Base-by-base conservation (phyloP, 306 rosid genomes). In the Begonia fuchsioides region DNA sequence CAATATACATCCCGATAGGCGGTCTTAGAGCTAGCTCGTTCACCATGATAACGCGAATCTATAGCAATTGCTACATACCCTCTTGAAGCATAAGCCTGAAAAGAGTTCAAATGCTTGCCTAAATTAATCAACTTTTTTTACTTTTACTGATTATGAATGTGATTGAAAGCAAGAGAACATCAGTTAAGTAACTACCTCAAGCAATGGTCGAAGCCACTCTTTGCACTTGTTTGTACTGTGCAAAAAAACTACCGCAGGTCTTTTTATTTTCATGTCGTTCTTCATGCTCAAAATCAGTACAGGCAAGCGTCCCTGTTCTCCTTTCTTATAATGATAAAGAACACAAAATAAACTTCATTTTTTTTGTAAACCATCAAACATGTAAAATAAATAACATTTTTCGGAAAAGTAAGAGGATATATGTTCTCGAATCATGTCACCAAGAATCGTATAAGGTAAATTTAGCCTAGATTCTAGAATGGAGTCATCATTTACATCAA, bases 1-100 rank as follows among this genome's bases (percentile, higher is more conserved):
- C 10, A 13, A 54, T 80, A 13, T 40, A 87, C 94, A 53, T 81
- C 92, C 9, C 14, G 63, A 57, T 90, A 81, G 32, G 87, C 71
- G 47, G 76, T 71, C 32, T 54, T 17, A 64, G 52, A 58, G 47
- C 44, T 74, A 59, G 98, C 95, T 58, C 95, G 93, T 81, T 90
- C 92, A 49, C 98, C 98, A 18, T 90, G 98, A 77, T 78, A 80
- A 19, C 95, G 92, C 51, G 98, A 81, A 77, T 90, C 95, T 54
- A 85, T 54, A 5, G 94, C 75, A 54, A 90, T 49, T 26, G 95
- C 74, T 57, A 81, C 49, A 57, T 79, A 90, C 57, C 94, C 95
- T 56, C 94, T 75, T 9, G 95, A 90, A 74, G 98, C 98, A 64
- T 76, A 90, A 13, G 81, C 81, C 98, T 90, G 63, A 66, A 61